Evolutionary conservation across 108 stramenopile genomes (phyloP).

Genomic region (Cyclotella sp.): DNA sequence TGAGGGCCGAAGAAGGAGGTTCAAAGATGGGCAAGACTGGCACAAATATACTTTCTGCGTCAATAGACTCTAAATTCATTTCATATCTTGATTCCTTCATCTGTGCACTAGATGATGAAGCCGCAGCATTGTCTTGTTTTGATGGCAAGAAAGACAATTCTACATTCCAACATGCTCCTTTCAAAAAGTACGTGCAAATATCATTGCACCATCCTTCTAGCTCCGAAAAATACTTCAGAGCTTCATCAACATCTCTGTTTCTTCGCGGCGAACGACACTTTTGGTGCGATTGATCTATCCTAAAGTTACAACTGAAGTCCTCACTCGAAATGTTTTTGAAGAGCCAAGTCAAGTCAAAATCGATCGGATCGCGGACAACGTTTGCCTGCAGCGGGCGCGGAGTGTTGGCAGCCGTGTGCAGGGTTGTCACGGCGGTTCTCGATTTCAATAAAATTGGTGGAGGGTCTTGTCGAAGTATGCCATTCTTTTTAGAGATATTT

Average conservation of each 20-base stretch:
- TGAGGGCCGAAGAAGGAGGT: constrained; percentile 11
- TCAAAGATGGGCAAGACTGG: constrained; percentile 61
- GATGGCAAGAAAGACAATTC: not conserved
- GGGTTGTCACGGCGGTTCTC: constrained; percentile 1
- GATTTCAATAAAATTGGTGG: constrained; percentile 28
- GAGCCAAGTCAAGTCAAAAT: constrained; percentile 61
- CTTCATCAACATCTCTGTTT: constrained; percentile 55
- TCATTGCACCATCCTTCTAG: constrained; percentile 29
- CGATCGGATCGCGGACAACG: constrained; percentile 28
- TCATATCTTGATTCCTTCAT: no score
- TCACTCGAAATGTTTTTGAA: constrained; percentile 41
- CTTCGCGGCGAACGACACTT: constrained; percentile 57
- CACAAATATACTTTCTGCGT: constrained; percentile 41
- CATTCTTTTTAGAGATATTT: not conserved
- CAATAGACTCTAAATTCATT: constrained; percentile 1
- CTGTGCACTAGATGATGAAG: no score
- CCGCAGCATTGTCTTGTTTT: constrained; percentile 1
- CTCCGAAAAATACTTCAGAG: constrained; percentile 30
- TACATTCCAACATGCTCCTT: constrained; percentile 14
- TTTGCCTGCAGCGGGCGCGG: constrained; percentile 25
- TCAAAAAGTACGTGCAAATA: constrained; percentile 18
- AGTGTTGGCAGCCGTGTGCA: constrained; percentile 5
- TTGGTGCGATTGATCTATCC: constrained; percentile 42
- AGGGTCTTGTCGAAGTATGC: constrained; percentile 12
- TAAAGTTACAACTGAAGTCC: constrained; percentile 45